Percentiles rank a stretch among this genome's conserved stretches.
Conservation (phyloP, 1,284 basidiomycete species). For the Nidula niveotomentosa region DNA sequence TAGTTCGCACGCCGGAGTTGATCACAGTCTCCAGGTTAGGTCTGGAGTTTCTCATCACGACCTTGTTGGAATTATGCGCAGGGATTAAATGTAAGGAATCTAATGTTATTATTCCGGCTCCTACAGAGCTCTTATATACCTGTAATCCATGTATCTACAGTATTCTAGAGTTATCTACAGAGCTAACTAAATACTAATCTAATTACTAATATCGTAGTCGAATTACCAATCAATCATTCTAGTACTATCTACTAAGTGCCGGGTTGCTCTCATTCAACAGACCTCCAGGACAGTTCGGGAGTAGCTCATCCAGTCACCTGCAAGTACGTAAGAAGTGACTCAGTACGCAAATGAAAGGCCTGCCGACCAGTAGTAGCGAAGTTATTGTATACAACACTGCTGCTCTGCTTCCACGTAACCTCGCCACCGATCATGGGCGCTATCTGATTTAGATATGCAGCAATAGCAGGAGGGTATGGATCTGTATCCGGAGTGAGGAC, state of each 20-base stretch:
- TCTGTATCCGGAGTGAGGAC: constrained; percentile 47
- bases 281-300: too few relatives aligned
- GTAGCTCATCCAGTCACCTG: constrained; percentile 71
- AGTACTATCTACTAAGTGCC: too few relatives aligned
- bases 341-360: background rate
- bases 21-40: constrained; percentile 58
- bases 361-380: constrained; percentile 48
- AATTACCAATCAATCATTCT: too few relatives aligned
- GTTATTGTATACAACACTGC: constrained; percentile 47
- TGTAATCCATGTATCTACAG: too few relatives aligned
- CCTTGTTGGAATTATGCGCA: too few relatives aligned
- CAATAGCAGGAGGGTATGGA: constrained; percentile 53
- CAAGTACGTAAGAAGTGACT: background rate
- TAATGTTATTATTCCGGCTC: too few relatives aligned
- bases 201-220: too few relatives aligned
- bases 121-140: too few relatives aligned
- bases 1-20: constrained; percentile 52
- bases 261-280: too few relatives aligned
- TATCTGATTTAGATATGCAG: constrained; percentile 39
- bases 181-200: too few relatives aligned
- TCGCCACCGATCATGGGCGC: constrained; percentile 49
- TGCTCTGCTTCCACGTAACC: constrained; percentile 44
- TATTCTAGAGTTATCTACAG: too few relatives aligned
- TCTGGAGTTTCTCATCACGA: constrained; percentile 53
- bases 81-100: too few relatives aligned